These are phyloP conservation scores for Stenogyne calaminthoides DNA, from an alignment of 305 asterid genomes.

Conservation along the genomic window DNA sequence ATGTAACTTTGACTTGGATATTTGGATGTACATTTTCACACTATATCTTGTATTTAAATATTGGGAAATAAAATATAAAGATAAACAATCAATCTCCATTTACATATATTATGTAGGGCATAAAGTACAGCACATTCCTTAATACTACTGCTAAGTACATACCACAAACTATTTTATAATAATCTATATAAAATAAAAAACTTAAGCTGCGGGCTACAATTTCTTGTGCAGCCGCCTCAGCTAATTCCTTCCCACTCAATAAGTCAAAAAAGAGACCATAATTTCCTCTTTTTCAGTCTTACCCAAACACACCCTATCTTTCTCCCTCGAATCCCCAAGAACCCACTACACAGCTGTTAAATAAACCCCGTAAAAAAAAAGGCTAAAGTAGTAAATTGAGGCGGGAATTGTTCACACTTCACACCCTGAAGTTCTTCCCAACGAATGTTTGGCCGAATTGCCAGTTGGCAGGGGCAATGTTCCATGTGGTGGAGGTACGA, in stretches of 20 bases:
- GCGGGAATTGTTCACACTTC: conserved; percentile 10
- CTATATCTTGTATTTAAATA: background rate
- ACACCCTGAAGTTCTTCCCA: conserved; percentile 82
- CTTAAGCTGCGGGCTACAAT: conserved; percentile 53
- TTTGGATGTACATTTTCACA: no score
- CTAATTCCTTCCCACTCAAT: conserved; percentile 21
- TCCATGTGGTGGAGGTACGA: conserved; percentile 82
- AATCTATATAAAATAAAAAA: background rate
- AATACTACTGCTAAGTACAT: background rate
- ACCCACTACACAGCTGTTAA: conserved; percentile 36
- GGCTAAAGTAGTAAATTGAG: conserved; percentile 7
- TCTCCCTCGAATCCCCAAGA: conserved; percentile 26
- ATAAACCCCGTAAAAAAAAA: background rate
- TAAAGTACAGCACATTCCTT: conserved; percentile 31
- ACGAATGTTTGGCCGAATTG: conserved; percentile 81
- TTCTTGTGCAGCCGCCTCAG: conserved; percentile 55
- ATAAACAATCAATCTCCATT: conserved; percentile 23
- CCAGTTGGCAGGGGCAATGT: conserved; percentile 68
- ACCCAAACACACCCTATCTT: conserved; percentile 14
- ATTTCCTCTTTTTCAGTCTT: conserved; percentile 19
- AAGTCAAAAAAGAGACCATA: conserved; percentile 26
- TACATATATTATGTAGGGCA: conserved; percentile 12
- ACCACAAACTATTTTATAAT: background rate
- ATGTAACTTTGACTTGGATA: background rate
- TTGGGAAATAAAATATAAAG: background rate